A percentile compares a stretch with the other conserved stretches of the same genome.
Evolutionary conservation across 345 rosid species (phyloP).

Genomic region (Euphorbia peplus): DNA sequence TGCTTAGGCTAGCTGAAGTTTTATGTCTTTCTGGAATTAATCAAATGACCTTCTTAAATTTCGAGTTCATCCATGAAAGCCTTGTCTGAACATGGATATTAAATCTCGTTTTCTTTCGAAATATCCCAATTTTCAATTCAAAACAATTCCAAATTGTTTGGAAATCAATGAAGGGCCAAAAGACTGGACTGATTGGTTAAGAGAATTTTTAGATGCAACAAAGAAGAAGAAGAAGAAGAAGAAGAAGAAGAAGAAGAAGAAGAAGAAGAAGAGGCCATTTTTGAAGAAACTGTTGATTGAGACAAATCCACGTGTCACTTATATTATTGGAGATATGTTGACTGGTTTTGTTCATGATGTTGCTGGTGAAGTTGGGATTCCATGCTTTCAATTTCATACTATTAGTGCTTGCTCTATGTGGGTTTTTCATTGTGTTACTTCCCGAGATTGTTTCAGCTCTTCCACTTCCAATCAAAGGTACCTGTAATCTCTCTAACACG

Average conservation of each 20-base stretch:
- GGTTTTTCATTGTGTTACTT: slow-evolving; percentile 23
- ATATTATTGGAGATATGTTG: slow-evolving; percentile 38
- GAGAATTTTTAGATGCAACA: slow-evolving; percentile 23
- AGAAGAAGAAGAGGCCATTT: background rate
- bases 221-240: background rate
- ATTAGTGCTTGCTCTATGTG: background rate
- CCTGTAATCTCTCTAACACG: background rate
- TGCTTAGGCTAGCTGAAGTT: slow-evolving; percentile 63
- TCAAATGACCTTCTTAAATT: slow-evolving; percentile 50
- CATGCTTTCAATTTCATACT: slow-evolving; percentile 26
- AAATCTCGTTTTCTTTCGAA: slow-evolving; percentile 31
- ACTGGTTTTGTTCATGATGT: slow-evolving; percentile 29
- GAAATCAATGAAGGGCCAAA: slow-evolving; percentile 23
- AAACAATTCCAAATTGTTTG: slow-evolving; percentile 31
- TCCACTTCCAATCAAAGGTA: slow-evolving; percentile 45
- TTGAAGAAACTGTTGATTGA: slow-evolving; percentile 25
- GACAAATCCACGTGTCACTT: slow-evolving; percentile 19
- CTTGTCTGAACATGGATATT: slow-evolving; percentile 22
- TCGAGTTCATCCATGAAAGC: slow-evolving; percentile 32
- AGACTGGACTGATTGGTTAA: background rate
- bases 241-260: slow-evolving; percentile 11
- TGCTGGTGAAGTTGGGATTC: slow-evolving; percentile 35
- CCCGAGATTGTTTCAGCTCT: slow-evolving; percentile 36
- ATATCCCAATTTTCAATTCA: slow-evolving; percentile 35
- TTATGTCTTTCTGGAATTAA: slow-evolving; percentile 41